Base-by-base conservation (phyloP, 805 yeast species). In the Hanseniaspora valbyensis region DNA sequence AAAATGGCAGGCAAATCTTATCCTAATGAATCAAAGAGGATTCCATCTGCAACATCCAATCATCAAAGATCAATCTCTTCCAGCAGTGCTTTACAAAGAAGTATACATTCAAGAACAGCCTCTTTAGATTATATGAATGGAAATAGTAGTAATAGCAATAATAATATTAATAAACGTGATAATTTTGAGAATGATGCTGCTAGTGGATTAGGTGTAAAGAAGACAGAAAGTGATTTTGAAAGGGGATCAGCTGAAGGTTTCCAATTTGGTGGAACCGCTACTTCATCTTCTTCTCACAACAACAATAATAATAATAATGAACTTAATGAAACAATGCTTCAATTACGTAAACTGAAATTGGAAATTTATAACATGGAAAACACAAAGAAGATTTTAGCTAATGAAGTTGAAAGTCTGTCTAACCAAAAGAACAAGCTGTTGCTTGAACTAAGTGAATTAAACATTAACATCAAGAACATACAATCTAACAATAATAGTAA, bases 351-450 rank as follows among this genome's bases (percentile, higher is more conserved):
- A n/a, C 50, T 75, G 52, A 72, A 69, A 46, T 56, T 62, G 33
- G 73, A 70, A 53, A 56, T 79, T 12, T 59, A 64, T 14, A 63
- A 62, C 37, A 69, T 73, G 54, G 68, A 70, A 33, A 60, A 69
- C 1, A 65, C 69, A 1, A 77, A 74, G 54, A 69, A 72, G 2
- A 61, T 62, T 5, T 55, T 81, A 32, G 52, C 67, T 19, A 68
- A 66, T 39, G 87, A 82, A 36, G 69, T 83, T 13, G 73, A 69
- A 43, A 72, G 66, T 18, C 66, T 87, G 54, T 70, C 66, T 28
- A 53, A 57, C 0, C 72, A 73, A 42, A 80, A 74, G 63, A 68
- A 66, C 30, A 62, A 65, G 16, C 63, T 86, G 46, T 66, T 64
- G 42, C 54, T 57, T 16, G 85, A 80, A 49, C 65, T 80, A 25